These are phyloP conservation scores for Epipyxis sp. DNA, from an alignment of 108 stramenopile species.

Conservation along the genomic window DNA sequence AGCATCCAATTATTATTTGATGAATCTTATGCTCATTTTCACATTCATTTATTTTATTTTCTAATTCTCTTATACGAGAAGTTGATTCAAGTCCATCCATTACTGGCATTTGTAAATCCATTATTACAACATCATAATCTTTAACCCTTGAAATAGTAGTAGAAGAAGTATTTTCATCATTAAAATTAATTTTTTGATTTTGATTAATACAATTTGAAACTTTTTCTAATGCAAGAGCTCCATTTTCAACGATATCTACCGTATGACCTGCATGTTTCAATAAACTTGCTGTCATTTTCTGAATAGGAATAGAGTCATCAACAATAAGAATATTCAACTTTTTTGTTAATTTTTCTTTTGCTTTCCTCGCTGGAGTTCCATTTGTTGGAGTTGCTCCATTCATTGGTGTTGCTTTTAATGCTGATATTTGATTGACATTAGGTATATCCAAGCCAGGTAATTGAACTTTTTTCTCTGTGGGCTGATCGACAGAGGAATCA, in stretches of 20 bases:
- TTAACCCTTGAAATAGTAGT: not conserved
- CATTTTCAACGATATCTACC: not conserved
- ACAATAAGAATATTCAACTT: not conserved
- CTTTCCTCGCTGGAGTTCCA: not conserved
- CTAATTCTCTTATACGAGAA: not conserved
- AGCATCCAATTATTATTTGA: not conserved
- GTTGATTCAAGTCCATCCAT: not conserved
- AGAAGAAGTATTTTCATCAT: not conserved
- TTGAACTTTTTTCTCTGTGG: too few relatives aligned
- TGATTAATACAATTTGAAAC: not conserved
- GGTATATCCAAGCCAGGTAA: too few relatives aligned
- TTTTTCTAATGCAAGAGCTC: not conserved
- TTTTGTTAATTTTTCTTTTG: not conserved
- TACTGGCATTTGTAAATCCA: not conserved
- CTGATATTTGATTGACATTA: not conserved
- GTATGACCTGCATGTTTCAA: not conserved
- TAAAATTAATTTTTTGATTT: too few relatives aligned
- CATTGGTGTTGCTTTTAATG: not conserved
- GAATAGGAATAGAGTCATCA: not conserved
- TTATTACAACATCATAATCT: not conserved
- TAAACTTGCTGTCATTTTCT: not conserved
- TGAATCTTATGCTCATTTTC: not conserved
- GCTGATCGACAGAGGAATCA: not conserved
- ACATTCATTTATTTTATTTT: not conserved
- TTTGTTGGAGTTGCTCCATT: not conserved